Base-by-base conservation (phyloP, 2,329 filamentous ascomycete genomes). In the Ceratocystis cacaofunesta region DNA sequence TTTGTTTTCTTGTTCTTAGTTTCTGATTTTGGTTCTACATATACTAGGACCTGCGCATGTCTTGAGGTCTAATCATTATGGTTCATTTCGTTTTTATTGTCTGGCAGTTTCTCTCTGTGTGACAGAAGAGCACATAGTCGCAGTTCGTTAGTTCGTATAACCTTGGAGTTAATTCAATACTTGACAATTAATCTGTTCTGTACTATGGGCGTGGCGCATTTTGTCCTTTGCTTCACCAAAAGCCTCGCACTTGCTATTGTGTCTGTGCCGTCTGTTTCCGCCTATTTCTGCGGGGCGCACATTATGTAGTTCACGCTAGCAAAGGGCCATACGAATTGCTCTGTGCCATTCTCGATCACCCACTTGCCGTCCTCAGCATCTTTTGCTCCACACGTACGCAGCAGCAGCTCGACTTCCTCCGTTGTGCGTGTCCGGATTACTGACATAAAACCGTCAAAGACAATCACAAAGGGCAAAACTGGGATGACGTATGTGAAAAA, bases 371-470 rank as follows among this genome's bases (percentile, higher is more conserved):
- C 73, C 36, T 76, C 73, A 1, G 76, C 78, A n/a, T 73, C 74
- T 4, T 62, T 48, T 2, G 61, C 66, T 10, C 78, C 80, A 70
- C 80, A 83, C 3, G 76, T 76, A 65, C 79, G 77, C 68, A 90
- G 73, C 69, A 91, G 72, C 0, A 72, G 71, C 72, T 85, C 76
- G 4, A 89, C 80, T 74, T 91, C 88, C 15, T 80, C 78, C 0
- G 85, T 79, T 3, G 82, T 88, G 65, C 88, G 79, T 5, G 86
- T 88, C 55, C 88, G 77, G 69, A 90, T 72, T 48, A 82, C 82
- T 8, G 85, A 89, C 61, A 90, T 79, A 66, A 83, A 76, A 1
- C 88, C 88, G 73, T 91, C 88, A 70, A 87, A 86, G 0, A 84
- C 79, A 19, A 89, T 75, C 7, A 88, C 82, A 67, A 87, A 81